A percentile compares a stretch with the other conserved stretches of the same genome.
phyloP scores from a whole-genome alignment of 805 yeast genomes.

The Pichia phayaonensis region DNA sequence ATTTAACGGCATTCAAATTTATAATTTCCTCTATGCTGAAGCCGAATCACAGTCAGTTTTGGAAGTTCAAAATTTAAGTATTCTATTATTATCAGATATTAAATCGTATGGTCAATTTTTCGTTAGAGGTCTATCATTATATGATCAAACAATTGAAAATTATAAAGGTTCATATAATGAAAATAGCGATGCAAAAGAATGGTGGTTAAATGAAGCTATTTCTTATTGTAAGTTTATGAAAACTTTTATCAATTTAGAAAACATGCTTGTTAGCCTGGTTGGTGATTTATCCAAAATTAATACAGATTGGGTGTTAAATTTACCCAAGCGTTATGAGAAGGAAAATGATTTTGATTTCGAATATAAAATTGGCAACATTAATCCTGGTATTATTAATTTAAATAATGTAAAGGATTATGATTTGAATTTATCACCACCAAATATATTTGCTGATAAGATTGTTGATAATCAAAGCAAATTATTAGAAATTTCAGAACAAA shows the following conservation, averaged over 20 bases:
- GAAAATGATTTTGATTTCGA: slow-evolving; percentile 42
- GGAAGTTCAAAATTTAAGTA: slow-evolving; percentile 39
- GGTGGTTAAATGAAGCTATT: slow-evolving; percentile 38
- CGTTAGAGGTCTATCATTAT: slow-evolving; percentile 34
- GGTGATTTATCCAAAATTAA: slow-evolving; percentile 17
- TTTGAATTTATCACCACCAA: slow-evolving; percentile 24
- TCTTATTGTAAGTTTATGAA: slow-evolving; percentile 27
- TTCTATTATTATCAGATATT: slow-evolving; percentile 32
- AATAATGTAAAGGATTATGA: neutral
- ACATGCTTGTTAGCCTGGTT: slow-evolving; percentile 29
- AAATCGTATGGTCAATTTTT: slow-evolving; percentile 31
- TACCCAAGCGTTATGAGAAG: neutral
- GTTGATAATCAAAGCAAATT: slow-evolving; percentile 25
- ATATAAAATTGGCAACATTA: slow-evolving; percentile 21
- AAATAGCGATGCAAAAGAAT: slow-evolving; percentile 24
- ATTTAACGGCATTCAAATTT: slow-evolving; percentile 36
- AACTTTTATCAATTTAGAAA: slow-evolving; percentile 22
- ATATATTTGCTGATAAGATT: slow-evolving; percentile 31
- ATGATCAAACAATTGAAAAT: slow-evolving; percentile 16
- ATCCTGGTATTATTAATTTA: neutral
- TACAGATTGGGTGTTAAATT: neutral
- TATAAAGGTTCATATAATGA: slow-evolving; percentile 28
- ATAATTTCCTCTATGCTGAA: slow-evolving; percentile 39
- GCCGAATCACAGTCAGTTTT: slow-evolving; percentile 33
- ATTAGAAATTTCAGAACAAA: slow-evolving; percentile 18